Evolutionary conservation across 2,329 filamentous ascomycete genomes (phyloP).

Genomic region (Aspergillus sp.): DNA sequence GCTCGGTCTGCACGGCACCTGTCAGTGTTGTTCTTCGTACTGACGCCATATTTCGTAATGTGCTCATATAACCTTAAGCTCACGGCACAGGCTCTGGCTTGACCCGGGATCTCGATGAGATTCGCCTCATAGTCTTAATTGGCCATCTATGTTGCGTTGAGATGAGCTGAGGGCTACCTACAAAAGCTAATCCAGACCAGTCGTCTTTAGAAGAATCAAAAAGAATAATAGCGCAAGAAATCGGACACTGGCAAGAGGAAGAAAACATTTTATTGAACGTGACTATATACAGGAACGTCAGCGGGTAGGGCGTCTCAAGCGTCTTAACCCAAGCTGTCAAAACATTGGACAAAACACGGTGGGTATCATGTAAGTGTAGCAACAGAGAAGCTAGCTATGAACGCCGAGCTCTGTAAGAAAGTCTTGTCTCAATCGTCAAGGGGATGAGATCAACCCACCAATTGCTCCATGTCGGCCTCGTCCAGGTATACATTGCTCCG

Average conservation of each 20-base stretch:
- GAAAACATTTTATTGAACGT: not conserved
- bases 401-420: not conserved
- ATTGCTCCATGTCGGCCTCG: not conserved
- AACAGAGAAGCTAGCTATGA: not conserved
- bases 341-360: slow-evolving; percentile 2
- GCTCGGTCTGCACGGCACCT: not conserved
- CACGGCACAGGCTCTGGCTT: too few species aligned
- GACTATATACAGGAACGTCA: not conserved
- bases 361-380: slow-evolving; percentile 10
- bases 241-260: not conserved
- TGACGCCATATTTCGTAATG: too few species aligned
- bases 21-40: not conserved
- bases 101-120: not conserved
- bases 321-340: not conserved
- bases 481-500: not conserved
- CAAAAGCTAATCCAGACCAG: not conserved
- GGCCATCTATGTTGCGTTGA: not conserved
- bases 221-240: not conserved
- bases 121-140: not conserved
- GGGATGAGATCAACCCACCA: not conserved
- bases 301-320: not conserved
- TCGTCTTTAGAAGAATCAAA: not conserved
- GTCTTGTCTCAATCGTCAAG: not conserved
- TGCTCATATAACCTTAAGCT: too few species aligned
- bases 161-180: not conserved